Conservation (phyloP, 1,284 basidiomycete species). For the Tilletiopsis washingtonensis region DNA sequence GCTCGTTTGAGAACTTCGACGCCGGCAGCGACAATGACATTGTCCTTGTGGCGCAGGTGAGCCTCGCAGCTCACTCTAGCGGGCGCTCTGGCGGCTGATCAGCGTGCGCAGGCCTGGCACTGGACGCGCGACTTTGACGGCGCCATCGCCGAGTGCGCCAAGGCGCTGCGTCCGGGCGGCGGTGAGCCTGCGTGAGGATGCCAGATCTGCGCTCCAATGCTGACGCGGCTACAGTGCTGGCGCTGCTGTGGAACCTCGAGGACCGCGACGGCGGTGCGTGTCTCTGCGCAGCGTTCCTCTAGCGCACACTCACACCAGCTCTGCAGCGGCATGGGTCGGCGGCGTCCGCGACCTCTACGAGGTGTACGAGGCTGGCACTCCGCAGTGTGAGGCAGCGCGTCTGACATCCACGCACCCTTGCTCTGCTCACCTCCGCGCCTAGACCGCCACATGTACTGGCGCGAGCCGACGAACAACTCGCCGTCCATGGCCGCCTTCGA, state of each 20-base stretch:
- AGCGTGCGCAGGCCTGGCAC: slow-evolving; percentile 27
- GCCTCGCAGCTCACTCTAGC: neutral
- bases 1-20: slow-evolving; percentile 29
- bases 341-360: slow-evolving; percentile 38
- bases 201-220: too few relatives aligned
- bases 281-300: neutral
- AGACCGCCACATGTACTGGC: slow-evolving; percentile 39
- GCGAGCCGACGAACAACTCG: slow-evolving; percentile 28
- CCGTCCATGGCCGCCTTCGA: slow-evolving; percentile 17
- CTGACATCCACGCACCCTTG: neutral
- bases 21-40: slow-evolving; percentile 21
- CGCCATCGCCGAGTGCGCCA: slow-evolving; percentile 19
- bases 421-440: neutral
- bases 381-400: slow-evolving; percentile 27
- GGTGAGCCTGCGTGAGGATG: neutral
- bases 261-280: slow-evolving; percentile 25
- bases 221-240: slow-evolving; percentile 9
- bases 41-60: slow-evolving; percentile 32
- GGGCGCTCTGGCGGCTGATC: neutral
- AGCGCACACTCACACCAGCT: neutral
- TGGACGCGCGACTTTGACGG: slow-evolving; percentile 35
- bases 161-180: slow-evolving; percentile 23
- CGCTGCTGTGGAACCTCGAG: slow-evolving; percentile 43
- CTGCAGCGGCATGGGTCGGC: slow-evolving; percentile 31
- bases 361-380: slow-evolving; percentile 27